Evolutionary conservation across 371 early-diverging fungal species (phyloP), one percentile per base, ranked within the genome.

Genomic region (Mortierella sp.): DNA sequence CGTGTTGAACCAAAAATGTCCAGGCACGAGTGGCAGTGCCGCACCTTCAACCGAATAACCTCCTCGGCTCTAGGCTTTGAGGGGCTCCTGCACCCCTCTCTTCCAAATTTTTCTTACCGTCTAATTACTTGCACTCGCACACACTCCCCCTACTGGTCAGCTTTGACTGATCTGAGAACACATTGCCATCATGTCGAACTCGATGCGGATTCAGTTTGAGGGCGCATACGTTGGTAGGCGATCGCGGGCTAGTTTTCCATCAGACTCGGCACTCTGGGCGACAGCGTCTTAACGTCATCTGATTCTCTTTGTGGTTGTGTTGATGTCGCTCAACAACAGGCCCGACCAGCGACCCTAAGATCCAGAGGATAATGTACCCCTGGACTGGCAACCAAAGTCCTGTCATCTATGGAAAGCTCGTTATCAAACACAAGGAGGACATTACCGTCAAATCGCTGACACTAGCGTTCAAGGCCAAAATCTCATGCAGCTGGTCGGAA

Each of bases 371-470:
- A 43, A 68, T 74, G 68, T 74, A 51, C 50, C 76, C 76, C 9
- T 74, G 76, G 76, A 74, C 76, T 22, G 76, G 64, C 0, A 67
- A 60, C 0, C 68, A 74, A 27, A 68, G 76, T 3, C 76, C 76
- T 0, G 40, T 67, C 34, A 64, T 74, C 54, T 64, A 63, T 16
- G 76, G 76, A 62, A 67, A 74, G 40, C 76, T 74, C 50, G 44
- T 74, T 27, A n/a, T 74, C 49, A 60, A 57, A 13, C 60, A 64
- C 40, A 53, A 47, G 14, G 76, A 74, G 39, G 76, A 74, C 48
- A 10, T 74, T n/a, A 68, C 76, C 10, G 51, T 74, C 49, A 74
- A 64, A 39, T 28, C 60, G 1, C 61, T 74, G 22, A 57, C 67
- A 1, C 57, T 74, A 22, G 60, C 45, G 21, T 74, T 74, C 47